Evolutionary conservation across 2,329 filamentous ascomycete genomes (phyloP).

Genomic region (Polytolypa hystricis): DNA sequence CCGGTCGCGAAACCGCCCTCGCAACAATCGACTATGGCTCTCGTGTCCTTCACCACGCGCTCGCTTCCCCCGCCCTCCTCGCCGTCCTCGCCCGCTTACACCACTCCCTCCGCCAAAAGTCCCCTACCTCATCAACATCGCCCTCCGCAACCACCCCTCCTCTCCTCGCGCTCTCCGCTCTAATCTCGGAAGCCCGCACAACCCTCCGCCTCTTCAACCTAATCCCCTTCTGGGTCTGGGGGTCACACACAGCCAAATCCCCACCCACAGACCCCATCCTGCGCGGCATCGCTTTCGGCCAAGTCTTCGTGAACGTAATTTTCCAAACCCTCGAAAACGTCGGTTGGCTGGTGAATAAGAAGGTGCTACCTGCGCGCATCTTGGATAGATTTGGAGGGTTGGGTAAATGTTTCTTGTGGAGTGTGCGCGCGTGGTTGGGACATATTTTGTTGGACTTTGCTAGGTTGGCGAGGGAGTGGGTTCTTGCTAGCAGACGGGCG

Average conservation of each 20-base stretch:
- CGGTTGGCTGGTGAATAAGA: slow-evolving; percentile 64
- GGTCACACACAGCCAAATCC: slow-evolving; percentile 49
- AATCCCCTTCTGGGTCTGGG: slow-evolving; percentile 67
- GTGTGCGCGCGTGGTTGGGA: slow-evolving; percentile 66
- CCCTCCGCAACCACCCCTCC: slow-evolving; percentile 34
- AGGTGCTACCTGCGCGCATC: slow-evolving; percentile 45
- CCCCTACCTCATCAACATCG: slow-evolving; percentile 23
- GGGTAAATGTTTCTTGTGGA: slow-evolving; percentile 56
- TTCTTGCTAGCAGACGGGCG: slow-evolving; percentile 20
- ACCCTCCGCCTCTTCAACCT: slow-evolving; percentile 50
- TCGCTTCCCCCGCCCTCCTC: slow-evolving; percentile 42
- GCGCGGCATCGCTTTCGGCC: slow-evolving; percentile 50
- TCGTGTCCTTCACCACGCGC: slow-evolving; percentile 51
- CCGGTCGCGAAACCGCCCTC: slow-evolving; percentile 59
- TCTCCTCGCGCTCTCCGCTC: slow-evolving; percentile 34
- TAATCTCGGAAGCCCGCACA: slow-evolving; percentile 42
- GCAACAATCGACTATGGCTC: slow-evolving; percentile 58
- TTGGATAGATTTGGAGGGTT: slow-evolving; percentile 41
- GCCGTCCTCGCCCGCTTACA: slow-evolving; percentile 34
- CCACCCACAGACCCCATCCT: slow-evolving; percentile 34
- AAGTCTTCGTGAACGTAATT: slow-evolving; percentile 54
- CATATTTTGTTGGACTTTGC: slow-evolving; percentile 69
- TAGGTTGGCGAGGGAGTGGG: slow-evolving; percentile 44
- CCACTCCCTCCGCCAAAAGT: slow-evolving; percentile 22
- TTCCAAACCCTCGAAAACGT: slow-evolving; percentile 79